phyloP scores from a whole-genome alignment of 805 yeast genomes.

The Candida multigemmis region DNA sequence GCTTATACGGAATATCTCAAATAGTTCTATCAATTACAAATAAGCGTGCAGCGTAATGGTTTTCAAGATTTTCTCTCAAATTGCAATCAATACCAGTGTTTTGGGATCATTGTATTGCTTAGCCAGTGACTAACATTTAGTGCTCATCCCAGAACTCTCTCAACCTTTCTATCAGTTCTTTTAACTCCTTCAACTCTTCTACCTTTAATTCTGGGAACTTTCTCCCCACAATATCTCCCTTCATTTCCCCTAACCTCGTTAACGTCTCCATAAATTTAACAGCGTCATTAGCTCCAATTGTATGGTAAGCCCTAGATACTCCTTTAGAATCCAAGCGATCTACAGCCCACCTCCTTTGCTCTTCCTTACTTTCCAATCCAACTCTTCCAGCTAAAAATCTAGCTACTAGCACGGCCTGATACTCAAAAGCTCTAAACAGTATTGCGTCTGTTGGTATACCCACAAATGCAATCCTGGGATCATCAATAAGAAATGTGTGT shows the following conservation, averaged over 20 bases:
- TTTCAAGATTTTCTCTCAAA: background rate
- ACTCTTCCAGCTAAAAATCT: slow-evolving; percentile 53
- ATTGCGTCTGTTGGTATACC: slow-evolving; percentile 54
- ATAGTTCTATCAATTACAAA: too few relatives aligned
- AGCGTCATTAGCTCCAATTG: slow-evolving; percentile 24
- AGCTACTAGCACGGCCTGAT: slow-evolving; percentile 59
- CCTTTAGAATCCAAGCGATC: slow-evolving; percentile 35
- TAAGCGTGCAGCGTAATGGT: too few relatives aligned
- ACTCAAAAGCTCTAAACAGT: slow-evolving; percentile 52
- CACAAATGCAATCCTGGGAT: slow-evolving; percentile 57
- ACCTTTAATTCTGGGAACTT: slow-evolving; percentile 11
- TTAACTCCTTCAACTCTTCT: slow-evolving; percentile 8
- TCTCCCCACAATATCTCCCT: slow-evolving; percentile 12
- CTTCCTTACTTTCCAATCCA: slow-evolving; percentile 35
- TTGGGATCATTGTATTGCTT: background rate
- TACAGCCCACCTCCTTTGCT: slow-evolving; percentile 37
- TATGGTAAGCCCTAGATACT: slow-evolving; percentile 20
- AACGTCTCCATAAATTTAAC: slow-evolving; percentile 13
- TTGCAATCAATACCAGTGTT: background rate
- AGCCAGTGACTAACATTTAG: slow-evolving; percentile 1
- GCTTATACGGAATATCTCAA: too few relatives aligned
- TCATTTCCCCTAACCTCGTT: slow-evolving; percentile 13
- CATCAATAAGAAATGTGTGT: slow-evolving; percentile 47
- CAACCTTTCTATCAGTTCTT: slow-evolving; percentile 8
- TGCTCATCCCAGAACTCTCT: slow-evolving; percentile 13